These are phyloP conservation scores for Colletotrichum godetiae DNA, from an alignment of 2,329 filamentous ascomycete genomes.

Conservation along the genomic window DNA sequence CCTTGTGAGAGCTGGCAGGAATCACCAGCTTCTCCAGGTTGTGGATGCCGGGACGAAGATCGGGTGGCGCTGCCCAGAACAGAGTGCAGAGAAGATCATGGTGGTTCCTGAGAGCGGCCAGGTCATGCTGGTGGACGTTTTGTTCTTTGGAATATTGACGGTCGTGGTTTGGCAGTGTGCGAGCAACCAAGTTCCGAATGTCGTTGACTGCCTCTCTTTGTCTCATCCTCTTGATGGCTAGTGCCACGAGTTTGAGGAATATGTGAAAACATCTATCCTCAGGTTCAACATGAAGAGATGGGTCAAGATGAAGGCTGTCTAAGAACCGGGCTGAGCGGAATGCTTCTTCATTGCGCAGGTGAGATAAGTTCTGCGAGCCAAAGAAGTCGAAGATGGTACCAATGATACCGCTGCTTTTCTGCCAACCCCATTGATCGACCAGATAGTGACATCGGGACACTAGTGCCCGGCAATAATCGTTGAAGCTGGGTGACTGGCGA, in stretches of 20 bases:
- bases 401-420: slow-evolving; percentile 65
- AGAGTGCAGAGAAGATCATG: slow-evolving; percentile 75
- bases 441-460: slow-evolving; percentile 72
- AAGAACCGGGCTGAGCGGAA: slow-evolving; percentile 71
- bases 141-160: slow-evolving; percentile 74
- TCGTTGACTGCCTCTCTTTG: slow-evolving; percentile 63
- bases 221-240: slow-evolving; percentile 65
- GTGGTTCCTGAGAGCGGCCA: slow-evolving; percentile 74
- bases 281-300: slow-evolving; percentile 61
- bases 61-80: slow-evolving; percentile 71
- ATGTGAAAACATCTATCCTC: slow-evolving; percentile 75
- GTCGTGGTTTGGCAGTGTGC: slow-evolving; percentile 74
- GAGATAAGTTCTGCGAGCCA: slow-evolving; percentile 68
- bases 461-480: slow-evolving; percentile 71
- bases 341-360: slow-evolving; percentile 73
- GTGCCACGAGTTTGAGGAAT: slow-evolving; percentile 72
- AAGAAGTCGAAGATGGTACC: slow-evolving; percentile 77
- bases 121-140: slow-evolving; percentile 67
- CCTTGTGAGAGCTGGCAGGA: slow-evolving; percentile 71
- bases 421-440: slow-evolving; percentile 75
- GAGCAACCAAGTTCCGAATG: slow-evolving; percentile 69
- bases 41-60: slow-evolving; percentile 63
- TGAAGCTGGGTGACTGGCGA: slow-evolving; percentile 70
- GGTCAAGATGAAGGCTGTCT: slow-evolving; percentile 60
- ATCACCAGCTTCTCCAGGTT: slow-evolving; percentile 70